These are phyloP conservation scores for Microcera coccophila DNA, from an alignment of 2,329 filamentous ascomycete species.

Conservation along the genomic window DNA sequence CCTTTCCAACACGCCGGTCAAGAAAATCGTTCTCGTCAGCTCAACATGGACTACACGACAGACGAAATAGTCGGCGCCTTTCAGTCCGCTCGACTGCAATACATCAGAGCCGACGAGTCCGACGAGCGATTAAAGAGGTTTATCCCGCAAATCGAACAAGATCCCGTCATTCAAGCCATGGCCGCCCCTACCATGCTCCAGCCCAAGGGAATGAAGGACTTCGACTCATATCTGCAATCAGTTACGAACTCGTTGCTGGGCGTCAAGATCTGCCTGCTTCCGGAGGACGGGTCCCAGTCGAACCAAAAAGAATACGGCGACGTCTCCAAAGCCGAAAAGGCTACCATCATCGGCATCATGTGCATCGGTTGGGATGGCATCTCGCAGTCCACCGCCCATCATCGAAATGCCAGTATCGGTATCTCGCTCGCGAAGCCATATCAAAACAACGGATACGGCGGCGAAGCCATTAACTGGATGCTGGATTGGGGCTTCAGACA, in stretches of 20 bases:
- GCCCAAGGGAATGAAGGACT: slow-evolving; percentile 6
- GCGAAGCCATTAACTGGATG: slow-evolving; percentile 44
- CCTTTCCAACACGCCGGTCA: too few species aligned
- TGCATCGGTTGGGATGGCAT: slow-evolving; percentile 13
- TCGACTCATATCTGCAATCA: slow-evolving; percentile 8
- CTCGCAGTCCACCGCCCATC: slow-evolving; percentile 4
- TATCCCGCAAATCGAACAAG: slow-evolving; percentile 9
- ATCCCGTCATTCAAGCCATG: slow-evolving; percentile 9
- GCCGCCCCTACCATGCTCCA: slow-evolving; percentile 6
- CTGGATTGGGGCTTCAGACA: slow-evolving; percentile 43
- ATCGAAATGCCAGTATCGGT: slow-evolving; percentile 27
- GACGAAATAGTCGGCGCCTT: slow-evolving; percentile 9
- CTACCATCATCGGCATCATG: slow-evolving; percentile 14
- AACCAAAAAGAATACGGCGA: neutral
- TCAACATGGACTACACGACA: slow-evolving; percentile 5
- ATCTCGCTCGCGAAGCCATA: slow-evolving; percentile 33
- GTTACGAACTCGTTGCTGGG: slow-evolving; percentile 10
- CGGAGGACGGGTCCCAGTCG: slow-evolving; percentile 1
- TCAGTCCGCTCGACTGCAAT: slow-evolving; percentile 10
- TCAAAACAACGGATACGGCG: slow-evolving; percentile 42
- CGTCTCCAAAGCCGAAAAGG: neutral
- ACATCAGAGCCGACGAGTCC: slow-evolving; percentile 7
- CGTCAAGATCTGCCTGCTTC: slow-evolving; percentile 8
- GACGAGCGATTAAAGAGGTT: slow-evolving; percentile 8
- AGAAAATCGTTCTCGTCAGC: too few species aligned